Evolutionary conservation across 257 asterid genomes (phyloP).

Genomic region (Solanum habrochaites): DNA sequence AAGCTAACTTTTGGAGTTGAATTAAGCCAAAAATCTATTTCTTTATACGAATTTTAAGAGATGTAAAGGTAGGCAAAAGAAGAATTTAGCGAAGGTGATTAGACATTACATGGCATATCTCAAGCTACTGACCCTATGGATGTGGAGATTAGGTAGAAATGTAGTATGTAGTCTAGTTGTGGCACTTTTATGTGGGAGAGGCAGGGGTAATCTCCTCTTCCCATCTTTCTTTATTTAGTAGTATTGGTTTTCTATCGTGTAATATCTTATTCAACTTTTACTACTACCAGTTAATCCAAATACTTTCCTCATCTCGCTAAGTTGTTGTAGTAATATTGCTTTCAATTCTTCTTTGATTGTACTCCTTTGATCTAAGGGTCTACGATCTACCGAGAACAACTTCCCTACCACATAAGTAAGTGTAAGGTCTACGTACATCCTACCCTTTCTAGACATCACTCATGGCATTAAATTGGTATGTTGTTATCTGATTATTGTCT

Average conservation of each 20-base stretch:
- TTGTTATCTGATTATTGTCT: neutral
- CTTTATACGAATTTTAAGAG: neutral
- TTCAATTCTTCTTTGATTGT: neutral
- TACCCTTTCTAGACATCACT: neutral
- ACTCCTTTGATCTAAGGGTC: neutral
- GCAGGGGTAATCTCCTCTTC: neutral
- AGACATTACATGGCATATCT: neutral
- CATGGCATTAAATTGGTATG: neutral
- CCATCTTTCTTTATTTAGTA: neutral
- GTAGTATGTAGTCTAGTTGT: neutral
- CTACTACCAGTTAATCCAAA: neutral
- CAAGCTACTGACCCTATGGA: neutral
- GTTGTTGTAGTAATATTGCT: neutral
- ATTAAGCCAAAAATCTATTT: too few species aligned
- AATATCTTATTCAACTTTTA: neutral
- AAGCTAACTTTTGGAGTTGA: neutral
- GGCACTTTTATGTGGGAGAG: neutral
- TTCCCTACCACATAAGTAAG: neutral
- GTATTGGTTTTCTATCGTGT: neutral
- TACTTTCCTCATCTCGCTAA: neutral
- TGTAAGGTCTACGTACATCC: neutral
- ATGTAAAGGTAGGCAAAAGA: neutral
- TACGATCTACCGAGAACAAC: neutral
- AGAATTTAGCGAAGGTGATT: neutral
- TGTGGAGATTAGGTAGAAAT: neutral